phyloP scores from a whole-genome alignment of 192 early-diverging fungal species.

The Gigaspora rosea region DNA sequence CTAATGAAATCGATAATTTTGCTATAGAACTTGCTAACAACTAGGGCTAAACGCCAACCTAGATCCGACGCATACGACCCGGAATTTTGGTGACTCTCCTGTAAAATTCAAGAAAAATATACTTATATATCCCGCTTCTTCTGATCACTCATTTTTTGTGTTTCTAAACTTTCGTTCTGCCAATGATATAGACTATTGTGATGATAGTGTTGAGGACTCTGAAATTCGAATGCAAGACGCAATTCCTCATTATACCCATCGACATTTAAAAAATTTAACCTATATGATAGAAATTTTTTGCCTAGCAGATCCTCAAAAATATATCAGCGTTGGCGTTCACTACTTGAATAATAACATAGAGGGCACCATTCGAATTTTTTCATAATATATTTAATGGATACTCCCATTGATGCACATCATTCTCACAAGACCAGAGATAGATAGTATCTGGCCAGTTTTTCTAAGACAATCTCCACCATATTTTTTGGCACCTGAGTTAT shows the following conservation, averaged over 20 bases:
- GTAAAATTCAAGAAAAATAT: too few relatives aligned
- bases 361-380: slow-evolving; percentile 25
- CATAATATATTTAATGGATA: too few relatives aligned
- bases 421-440: too few relatives aligned
- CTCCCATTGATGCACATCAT: too few relatives aligned
- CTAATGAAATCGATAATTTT: too few relatives aligned
- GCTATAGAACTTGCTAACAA: too few relatives aligned
- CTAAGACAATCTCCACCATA: slow-evolving; percentile 1
- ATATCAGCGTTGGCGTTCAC: background rate
- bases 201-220: background rate
- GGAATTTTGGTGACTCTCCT: too few relatives aligned
- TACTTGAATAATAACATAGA: background rate
- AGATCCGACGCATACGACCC: too few relatives aligned
- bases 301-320: slow-evolving; percentile 22
- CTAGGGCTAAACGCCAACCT: too few relatives aligned
- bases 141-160: slow-evolving; percentile 6
- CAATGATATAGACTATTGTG: background rate
- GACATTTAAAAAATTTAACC: background rate
- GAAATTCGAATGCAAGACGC: background rate
- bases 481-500: too few relatives aligned
- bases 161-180: background rate
- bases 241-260: slow-evolving; percentile 20
- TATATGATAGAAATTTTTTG: background rate
- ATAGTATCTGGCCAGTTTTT: background rate
- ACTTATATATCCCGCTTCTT: slow-evolving; percentile 20